Evolutionary conservation across 352 stramenopile genomes (phyloP).

Genomic region (Phytophthora colocasiae): DNA sequence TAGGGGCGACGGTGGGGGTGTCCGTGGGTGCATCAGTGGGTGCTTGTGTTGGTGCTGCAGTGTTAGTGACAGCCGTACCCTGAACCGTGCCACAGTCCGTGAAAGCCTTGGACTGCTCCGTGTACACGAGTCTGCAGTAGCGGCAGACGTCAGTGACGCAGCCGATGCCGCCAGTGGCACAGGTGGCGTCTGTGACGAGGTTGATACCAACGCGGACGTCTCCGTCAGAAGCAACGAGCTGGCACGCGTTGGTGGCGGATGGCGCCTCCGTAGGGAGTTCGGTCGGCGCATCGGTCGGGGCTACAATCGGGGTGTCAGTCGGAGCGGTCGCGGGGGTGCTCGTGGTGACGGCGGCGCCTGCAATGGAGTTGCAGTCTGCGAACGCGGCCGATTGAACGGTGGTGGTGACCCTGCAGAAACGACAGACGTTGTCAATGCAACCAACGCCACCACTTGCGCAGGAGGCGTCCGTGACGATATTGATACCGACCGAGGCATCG

Average conservation of each 20-base stretch:
- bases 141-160: conserved; percentile 41
- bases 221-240: conserved; percentile 18
- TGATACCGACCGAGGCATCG: conserved; percentile 39
- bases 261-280: conserved; percentile 13
- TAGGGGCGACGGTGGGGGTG: not conserved
- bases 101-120: conserved; percentile 32
- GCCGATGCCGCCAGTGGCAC: conserved; percentile 36
- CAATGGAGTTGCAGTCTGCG: conserved; percentile 22
- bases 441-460: conserved; percentile 42
- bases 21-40: not conserved
- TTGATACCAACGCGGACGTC: conserved; percentile 37
- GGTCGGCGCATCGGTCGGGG: not conserved
- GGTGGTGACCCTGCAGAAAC: conserved; percentile 42
- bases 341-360: conserved; percentile 2
- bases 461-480: conserved; percentile 30
- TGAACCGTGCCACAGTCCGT: conserved; percentile 29
- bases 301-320: conserved; percentile 3
- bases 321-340: conserved; percentile 4
- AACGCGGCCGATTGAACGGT: conserved; percentile 42
- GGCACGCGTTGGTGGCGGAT: conserved; percentile 5
- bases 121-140: conserved; percentile 40
- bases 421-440: conserved; percentile 45
- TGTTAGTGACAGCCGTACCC: not conserved
- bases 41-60: not conserved
- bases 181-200: conserved; percentile 37